These are phyloP conservation scores for Rhodotorula kratochvilovae DNA, from an alignment of 768 basidiomycete genomes.

Conservation along the genomic window DNA sequence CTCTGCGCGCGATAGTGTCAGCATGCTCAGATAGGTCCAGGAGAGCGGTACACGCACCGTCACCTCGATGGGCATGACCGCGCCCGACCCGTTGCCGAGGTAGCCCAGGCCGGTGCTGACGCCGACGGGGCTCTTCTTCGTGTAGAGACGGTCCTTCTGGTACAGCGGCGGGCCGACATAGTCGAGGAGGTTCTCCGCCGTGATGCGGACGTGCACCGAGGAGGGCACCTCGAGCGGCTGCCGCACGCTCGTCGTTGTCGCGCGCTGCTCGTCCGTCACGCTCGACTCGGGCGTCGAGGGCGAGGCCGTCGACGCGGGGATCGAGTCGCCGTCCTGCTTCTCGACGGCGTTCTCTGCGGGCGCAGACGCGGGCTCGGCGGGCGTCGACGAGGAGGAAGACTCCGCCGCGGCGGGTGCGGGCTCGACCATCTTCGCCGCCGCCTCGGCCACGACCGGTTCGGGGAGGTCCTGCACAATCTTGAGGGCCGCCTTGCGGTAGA, in stretches of 20 bases:
- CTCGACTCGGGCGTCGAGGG: constrained; percentile 23
- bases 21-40: no score
- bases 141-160: constrained; percentile 89
- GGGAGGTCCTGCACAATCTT: constrained; percentile 86
- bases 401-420: background rate
- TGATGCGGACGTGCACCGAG: constrained; percentile 72
- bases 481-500: constrained; percentile 91
- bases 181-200: constrained; percentile 82
- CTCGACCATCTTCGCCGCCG: constrained; percentile 36
- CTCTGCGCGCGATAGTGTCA: constrained; percentile 57
- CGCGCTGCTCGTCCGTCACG: constrained; percentile 46
- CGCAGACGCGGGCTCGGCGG: background rate
- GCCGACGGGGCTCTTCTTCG: constrained; percentile 72
- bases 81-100: constrained; percentile 89
- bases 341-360: constrained; percentile 27
- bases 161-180: constrained; percentile 95
- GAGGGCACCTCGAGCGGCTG: constrained; percentile 76
- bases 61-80: constrained; percentile 95
- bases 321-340: constrained; percentile 33
- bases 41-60: constrained; percentile 54
- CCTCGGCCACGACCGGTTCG: constrained; percentile 67
- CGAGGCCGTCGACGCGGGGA: constrained; percentile 18
- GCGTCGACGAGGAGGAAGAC: background rate
- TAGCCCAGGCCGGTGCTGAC: constrained; percentile 95
- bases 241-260: constrained; percentile 68